phyloP scores from a whole-genome alignment of 2,329 filamentous ascomycete genomes.

The Cryphonectria nitschkei region DNA sequence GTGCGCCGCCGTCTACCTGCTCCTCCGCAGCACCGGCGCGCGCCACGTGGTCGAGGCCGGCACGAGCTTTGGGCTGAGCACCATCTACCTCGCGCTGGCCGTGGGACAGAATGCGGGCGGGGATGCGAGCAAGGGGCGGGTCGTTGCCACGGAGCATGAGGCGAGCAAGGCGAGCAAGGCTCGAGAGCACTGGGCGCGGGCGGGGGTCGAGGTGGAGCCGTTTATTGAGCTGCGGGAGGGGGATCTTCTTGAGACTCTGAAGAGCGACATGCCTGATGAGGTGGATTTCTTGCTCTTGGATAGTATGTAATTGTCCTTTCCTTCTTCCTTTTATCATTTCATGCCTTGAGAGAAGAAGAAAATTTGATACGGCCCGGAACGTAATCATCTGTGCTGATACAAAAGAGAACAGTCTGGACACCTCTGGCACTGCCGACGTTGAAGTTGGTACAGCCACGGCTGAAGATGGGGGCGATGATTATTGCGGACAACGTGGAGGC shows the following conservation, averaged over 20 bases:
- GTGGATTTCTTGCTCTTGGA: slow-evolving; percentile 48
- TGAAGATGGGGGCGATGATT: slow-evolving; percentile 44
- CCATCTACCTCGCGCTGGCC: slow-evolving; percentile 30
- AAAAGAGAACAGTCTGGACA: slow-evolving; percentile 34
- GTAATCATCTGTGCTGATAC: background rate
- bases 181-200: slow-evolving; percentile 40
- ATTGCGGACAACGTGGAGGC: slow-evolving; percentile 44
- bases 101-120: slow-evolving; percentile 22
- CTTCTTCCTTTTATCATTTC: background rate
- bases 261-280: slow-evolving; percentile 28
- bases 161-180: slow-evolving; percentile 21
- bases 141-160: slow-evolving; percentile 30
- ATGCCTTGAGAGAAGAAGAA: background rate
- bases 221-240: slow-evolving; percentile 45
- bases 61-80: slow-evolving; percentile 29
- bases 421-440: slow-evolving; percentile 41
- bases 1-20: slow-evolving; percentile 47
- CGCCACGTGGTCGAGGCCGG: slow-evolving; percentile 29
- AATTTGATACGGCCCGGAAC: background rate
- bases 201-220: slow-evolving; percentile 37
- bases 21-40: slow-evolving; percentile 36
- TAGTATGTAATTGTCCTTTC: slow-evolving; percentile 40
- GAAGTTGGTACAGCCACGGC: slow-evolving; percentile 41
- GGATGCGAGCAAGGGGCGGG: slow-evolving; percentile 8
- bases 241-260: slow-evolving; percentile 45